Evolutionary conservation across 1,284 basidiomycete genomes (phyloP).

Genomic region (Microbotryum lychnidis-dioicae): DNA sequence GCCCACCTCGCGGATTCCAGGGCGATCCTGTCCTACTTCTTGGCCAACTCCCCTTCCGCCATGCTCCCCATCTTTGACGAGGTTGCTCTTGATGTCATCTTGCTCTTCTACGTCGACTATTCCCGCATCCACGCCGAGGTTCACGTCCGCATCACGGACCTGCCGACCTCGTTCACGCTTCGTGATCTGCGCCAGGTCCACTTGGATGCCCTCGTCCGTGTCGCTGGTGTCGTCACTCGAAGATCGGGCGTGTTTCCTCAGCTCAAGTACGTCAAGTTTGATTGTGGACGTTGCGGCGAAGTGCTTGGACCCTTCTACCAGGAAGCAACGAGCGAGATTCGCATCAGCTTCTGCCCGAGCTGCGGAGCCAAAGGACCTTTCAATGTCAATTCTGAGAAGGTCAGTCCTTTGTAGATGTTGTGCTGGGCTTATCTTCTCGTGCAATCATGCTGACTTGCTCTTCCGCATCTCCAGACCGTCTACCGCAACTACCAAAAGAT

Average conservation of each 20-base stretch:
- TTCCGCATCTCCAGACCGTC: constrained; percentile 60
- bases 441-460: neutral
- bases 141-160: constrained; percentile 90
- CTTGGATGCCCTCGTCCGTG: constrained; percentile 89
- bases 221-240: constrained; percentile 94
- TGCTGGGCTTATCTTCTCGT: neutral
- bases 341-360: constrained; percentile 85
- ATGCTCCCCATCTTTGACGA: constrained; percentile 95
- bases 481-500: constrained; percentile 99
- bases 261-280: constrained; percentile 98
- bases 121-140: constrained; percentile 96
- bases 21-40: constrained; percentile 91
- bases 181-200: constrained; percentile 88
- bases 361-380: constrained; percentile 94
- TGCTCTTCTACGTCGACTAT: constrained; percentile 92
- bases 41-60: constrained; percentile 84
- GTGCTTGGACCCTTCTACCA: constrained; percentile 96
- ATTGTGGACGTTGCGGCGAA: constrained; percentile 86
- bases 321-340: constrained; percentile 88
- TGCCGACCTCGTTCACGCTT: constrained; percentile 79
- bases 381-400: constrained; percentile 91
- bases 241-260: constrained; percentile 96
- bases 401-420: constrained; percentile 37
- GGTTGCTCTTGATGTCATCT: constrained; percentile 85
- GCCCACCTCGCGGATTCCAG: constrained; percentile 82